These are phyloP conservation scores for Ogataea trehalophila DNA, from an alignment of 805 yeast species.

Conservation along the genomic window DNA sequence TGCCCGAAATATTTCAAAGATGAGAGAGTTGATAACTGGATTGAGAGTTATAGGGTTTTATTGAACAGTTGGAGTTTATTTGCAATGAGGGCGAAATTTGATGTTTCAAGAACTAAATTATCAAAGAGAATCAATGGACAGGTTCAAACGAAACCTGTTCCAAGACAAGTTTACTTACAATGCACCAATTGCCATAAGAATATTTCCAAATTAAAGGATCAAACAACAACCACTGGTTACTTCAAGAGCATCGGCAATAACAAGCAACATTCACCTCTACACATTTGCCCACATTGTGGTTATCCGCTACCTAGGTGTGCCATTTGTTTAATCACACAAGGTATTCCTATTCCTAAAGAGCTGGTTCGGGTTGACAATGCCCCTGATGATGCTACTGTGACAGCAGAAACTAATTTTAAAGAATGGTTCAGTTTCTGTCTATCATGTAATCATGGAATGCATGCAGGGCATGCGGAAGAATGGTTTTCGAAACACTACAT, in stretches of 20 bases:
- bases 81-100: slow-evolving; percentile 76
- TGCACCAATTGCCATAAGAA: slow-evolving; percentile 81
- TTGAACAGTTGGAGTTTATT: slow-evolving; percentile 80
- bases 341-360: slow-evolving; percentile 53
- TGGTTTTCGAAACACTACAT: slow-evolving; percentile 87
- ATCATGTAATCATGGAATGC: slow-evolving; percentile 90
- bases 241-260: slow-evolving; percentile 5
- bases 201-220: slow-evolving; percentile 36
- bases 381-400: slow-evolving; percentile 7
- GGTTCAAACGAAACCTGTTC: slow-evolving; percentile 44
- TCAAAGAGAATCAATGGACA: slow-evolving; percentile 49
- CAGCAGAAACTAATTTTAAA: slow-evolving; percentile 44
- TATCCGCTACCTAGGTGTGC: slow-evolving; percentile 87
- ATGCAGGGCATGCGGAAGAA: slow-evolving; percentile 91
- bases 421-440: slow-evolving; percentile 92
- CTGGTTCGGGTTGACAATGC: slow-evolving; percentile 23
- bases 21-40: slow-evolving; percentile 72
- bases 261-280: slow-evolving; percentile 11
- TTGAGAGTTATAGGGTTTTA: slow-evolving; percentile 58
- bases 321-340: slow-evolving; percentile 76
- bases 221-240: background rate
- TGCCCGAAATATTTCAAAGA: slow-evolving; percentile 81
- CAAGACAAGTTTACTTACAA: slow-evolving; percentile 75
- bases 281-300: slow-evolving; percentile 77
- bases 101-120: slow-evolving; percentile 66